Evolutionary conservation across 371 early-diverging fungal genomes (phyloP).

Genomic region (Lichtheimia ramosa): DNA sequence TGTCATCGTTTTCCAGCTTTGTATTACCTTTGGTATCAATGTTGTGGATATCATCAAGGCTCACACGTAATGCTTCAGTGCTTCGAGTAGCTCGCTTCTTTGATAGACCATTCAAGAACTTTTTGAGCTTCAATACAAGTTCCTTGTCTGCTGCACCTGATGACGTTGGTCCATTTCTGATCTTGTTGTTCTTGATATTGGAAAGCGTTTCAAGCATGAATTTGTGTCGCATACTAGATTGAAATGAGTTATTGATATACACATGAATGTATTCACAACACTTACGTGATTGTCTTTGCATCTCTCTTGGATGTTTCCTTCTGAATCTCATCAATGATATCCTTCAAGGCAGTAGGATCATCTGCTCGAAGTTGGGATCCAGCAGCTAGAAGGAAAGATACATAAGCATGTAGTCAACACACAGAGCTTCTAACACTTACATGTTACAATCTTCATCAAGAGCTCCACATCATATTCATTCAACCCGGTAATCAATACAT

Average conservation of each 20-base stretch:
- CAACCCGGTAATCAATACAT: slow-evolving; percentile 64
- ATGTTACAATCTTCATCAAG: slow-evolving; percentile 78
- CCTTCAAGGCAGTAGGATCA: slow-evolving; percentile 88
- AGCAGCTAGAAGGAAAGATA: slow-evolving; percentile 45
- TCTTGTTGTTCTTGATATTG: slow-evolving; percentile 91
- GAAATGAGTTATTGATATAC: no score
- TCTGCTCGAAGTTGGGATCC: slow-evolving; percentile 90
- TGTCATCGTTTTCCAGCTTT: slow-evolving; percentile 21
- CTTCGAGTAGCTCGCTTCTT: slow-evolving; percentile 60
- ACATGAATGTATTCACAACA: not conserved
- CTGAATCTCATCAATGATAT: slow-evolving; percentile 77
- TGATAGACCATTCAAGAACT: slow-evolving; percentile 71
- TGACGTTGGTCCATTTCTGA: slow-evolving; percentile 62
- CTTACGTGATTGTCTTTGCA: slow-evolving; percentile 45
- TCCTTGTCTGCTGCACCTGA: slow-evolving; percentile 58
- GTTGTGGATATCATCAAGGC: slow-evolving; percentile 84
- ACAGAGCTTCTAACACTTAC: slow-evolving; percentile 29
- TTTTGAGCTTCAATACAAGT: slow-evolving; percentile 73
- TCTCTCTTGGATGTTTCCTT: slow-evolving; percentile 54
- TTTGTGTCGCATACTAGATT: slow-evolving; percentile 69
- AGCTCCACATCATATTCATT: slow-evolving; percentile 87
- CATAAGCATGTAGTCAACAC: not conserved
- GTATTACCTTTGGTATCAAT: slow-evolving; percentile 77
- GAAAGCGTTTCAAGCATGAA: slow-evolving; percentile 94
- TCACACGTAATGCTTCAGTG: slow-evolving; percentile 81